Evolutionary conservation across 2,329 filamentous ascomycete genomes (phyloP).

Genomic region (Xylariaceae sp.): DNA sequence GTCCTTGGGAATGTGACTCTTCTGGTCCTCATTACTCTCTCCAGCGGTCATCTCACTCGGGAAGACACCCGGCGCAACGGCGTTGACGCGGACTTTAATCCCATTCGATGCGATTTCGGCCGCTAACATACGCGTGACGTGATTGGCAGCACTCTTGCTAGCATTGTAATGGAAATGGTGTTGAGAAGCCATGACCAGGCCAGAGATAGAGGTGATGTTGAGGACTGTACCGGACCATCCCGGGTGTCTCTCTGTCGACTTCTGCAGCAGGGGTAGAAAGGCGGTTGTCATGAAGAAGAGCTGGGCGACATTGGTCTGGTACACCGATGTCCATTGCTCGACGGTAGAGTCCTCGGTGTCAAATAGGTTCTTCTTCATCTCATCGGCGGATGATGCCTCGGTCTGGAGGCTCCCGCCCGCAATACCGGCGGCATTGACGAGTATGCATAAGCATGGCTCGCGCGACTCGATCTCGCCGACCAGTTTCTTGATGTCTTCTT

Average conservation of each 20-base stretch:
- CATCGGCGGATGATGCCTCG: conserved; percentile 46
- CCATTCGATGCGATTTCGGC: conserved; percentile 54
- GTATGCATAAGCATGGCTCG: conserved; percentile 58
- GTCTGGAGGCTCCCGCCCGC: conserved; percentile 54
- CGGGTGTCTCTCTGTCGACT: conserved; percentile 37
- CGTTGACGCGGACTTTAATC: conserved; percentile 64
- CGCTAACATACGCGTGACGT: conserved; percentile 62
- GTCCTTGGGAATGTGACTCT: conserved; percentile 55
- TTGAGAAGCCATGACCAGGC: conserved; percentile 58
- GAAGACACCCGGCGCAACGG: conserved; percentile 68
- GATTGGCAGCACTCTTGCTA: conserved; percentile 60
- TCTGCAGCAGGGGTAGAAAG: conserved; percentile 59
- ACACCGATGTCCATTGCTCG: conserved; percentile 68
- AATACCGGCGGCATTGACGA: conserved; percentile 66
- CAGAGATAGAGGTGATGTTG: conserved; percentile 66
- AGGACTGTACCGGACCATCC: conserved; percentile 58
- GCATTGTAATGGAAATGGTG: conserved; percentile 65
- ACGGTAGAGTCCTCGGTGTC: conserved; percentile 55
- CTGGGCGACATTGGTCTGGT: conserved; percentile 71
- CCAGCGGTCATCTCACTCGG: conserved; percentile 68
- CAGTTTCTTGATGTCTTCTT: conserved; percentile 55
- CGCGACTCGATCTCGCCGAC: conserved; percentile 52
- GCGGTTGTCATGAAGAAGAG: conserved; percentile 62
- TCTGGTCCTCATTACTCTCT: conserved; percentile 46
- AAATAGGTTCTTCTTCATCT: conserved; percentile 62